Conservation (phyloP, 495 filamentous ascomycete genomes). For the Hypoxylon rickii region DNA sequence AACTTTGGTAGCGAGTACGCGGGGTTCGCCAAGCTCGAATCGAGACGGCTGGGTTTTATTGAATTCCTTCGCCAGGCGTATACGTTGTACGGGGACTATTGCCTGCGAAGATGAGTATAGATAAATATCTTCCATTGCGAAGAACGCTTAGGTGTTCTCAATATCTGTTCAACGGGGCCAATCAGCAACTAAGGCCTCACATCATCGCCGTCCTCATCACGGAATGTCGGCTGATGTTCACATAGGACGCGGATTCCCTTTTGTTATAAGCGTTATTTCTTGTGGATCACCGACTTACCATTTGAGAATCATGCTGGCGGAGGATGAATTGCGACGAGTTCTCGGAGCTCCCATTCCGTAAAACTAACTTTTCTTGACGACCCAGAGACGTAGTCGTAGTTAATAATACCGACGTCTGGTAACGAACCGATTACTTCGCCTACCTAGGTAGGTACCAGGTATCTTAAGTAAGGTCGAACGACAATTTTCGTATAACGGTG, state of each 20-base stretch:
- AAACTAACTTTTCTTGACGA: background rate
- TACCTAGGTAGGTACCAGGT: too few species aligned
- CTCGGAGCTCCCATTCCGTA: conserved; percentile 21
- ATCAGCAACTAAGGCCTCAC: conserved; percentile 11
- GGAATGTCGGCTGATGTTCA: conserved; percentile 13
- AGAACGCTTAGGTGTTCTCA: conserved; percentile 13
- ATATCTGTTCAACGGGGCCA: conserved; percentile 2
- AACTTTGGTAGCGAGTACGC: conserved; percentile 20
- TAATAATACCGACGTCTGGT: too few species aligned
- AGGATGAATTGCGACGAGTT: conserved; percentile 10
- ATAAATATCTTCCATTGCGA: conserved; percentile 1
- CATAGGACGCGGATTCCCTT: conserved; percentile 2
- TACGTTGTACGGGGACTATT: conserved; percentile 18
- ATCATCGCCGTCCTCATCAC: background rate
- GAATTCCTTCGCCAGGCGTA: conserved; percentile 22
- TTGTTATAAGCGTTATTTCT: background rate
- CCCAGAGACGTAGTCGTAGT: too few species aligned
- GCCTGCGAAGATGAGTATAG: too few species aligned
- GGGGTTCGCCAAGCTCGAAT: conserved; percentile 12
- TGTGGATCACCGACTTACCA: background rate
- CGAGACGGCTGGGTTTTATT: conserved; percentile 1
- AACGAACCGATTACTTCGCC: background rate
- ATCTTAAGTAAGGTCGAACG: too few species aligned
- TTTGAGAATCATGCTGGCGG: background rate
- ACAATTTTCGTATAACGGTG: too few species aligned